Evolutionary conservation across 1,139 yeast genomes (phyloP).

Genomic region (Candida smagusa): DNA sequence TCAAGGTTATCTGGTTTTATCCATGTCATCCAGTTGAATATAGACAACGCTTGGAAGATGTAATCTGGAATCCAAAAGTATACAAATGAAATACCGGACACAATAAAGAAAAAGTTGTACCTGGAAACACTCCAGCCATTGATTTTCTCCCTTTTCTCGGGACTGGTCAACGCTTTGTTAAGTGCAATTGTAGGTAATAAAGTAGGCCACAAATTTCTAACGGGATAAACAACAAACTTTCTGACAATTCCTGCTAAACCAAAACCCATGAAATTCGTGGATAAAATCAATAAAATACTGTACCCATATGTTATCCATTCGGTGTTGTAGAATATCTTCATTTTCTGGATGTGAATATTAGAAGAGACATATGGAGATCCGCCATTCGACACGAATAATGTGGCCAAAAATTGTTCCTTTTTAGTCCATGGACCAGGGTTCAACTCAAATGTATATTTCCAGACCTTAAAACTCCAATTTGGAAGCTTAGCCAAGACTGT

Average conservation of each 20-base stretch:
- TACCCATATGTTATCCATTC: conserved; percentile 15
- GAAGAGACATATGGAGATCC: conserved; percentile 10
- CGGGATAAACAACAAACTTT: conserved; percentile 14
- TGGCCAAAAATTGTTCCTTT: conserved; percentile 19
- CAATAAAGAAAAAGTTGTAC: conserved; percentile 12
- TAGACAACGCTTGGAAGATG: conserved; percentile 14
- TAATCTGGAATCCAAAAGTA: conserved; percentile 18
- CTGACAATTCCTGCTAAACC: conserved; percentile 19
- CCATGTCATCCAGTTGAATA: conserved; percentile 20
- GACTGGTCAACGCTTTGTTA: conserved; percentile 15
- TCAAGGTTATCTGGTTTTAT: conserved; percentile 15
- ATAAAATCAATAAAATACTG: conserved; percentile 12
- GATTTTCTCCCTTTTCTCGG: conserved; percentile 13
- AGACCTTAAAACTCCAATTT: conserved; percentile 13
- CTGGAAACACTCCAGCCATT: conserved; percentile 19
- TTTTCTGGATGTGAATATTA: conserved; percentile 15
- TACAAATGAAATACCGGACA: conserved; percentile 11
- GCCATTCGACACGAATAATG: conserved; percentile 20
- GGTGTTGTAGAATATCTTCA: conserved; percentile 11
- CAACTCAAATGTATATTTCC: conserved; percentile 15
- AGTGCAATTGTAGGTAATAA: conserved; percentile 16
- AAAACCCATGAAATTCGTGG: conserved; percentile 17
- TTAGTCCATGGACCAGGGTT: conserved; percentile 22
- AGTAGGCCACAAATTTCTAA: conserved; percentile 14
- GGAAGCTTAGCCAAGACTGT: conserved; percentile 22